Conservation (phyloP, 176 grass and related monocot species). For the Cocos nucifera region DNA sequence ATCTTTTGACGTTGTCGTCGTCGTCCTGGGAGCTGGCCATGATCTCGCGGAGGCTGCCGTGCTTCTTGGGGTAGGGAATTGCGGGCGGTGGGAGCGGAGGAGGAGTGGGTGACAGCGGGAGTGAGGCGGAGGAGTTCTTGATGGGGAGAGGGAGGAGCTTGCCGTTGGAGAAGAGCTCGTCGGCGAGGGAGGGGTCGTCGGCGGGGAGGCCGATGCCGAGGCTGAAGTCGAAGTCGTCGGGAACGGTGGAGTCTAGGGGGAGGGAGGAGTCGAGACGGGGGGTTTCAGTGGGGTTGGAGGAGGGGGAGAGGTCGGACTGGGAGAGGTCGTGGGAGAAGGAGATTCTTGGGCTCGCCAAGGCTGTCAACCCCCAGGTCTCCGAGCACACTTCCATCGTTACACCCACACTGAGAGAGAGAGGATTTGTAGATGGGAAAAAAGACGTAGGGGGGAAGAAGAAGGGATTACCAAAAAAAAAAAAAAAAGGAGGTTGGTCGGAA, state of each 20-base stretch:
- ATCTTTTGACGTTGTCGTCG: neutral
- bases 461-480: too few species aligned
- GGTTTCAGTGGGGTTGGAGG: neutral
- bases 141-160: conserved; percentile 16
- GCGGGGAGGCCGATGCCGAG: neutral
- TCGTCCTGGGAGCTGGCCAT: neutral
- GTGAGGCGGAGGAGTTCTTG: neutral
- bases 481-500: too few species aligned
- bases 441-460: too few species aligned
- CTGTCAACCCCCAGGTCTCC: neutral
- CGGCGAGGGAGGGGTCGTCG: conserved; percentile 9
- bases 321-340: conserved; percentile 12
- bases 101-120: neutral
- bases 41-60: conserved; percentile 11
- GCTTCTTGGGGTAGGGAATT: neutral
- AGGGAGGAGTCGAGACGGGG: conserved; percentile 1
- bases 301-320: neutral
- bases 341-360: conserved; percentile 4
- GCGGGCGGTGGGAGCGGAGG: neutral
- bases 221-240: conserved; percentile 16
- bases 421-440: too few species aligned
- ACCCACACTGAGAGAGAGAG: too few species aligned
- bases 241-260: neutral
- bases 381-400: too few species aligned
- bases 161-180: conserved; percentile 22